Conservation (phyloP, 2,329 filamentous ascomycete genomes). For the Chaetomium sp. region DNA sequence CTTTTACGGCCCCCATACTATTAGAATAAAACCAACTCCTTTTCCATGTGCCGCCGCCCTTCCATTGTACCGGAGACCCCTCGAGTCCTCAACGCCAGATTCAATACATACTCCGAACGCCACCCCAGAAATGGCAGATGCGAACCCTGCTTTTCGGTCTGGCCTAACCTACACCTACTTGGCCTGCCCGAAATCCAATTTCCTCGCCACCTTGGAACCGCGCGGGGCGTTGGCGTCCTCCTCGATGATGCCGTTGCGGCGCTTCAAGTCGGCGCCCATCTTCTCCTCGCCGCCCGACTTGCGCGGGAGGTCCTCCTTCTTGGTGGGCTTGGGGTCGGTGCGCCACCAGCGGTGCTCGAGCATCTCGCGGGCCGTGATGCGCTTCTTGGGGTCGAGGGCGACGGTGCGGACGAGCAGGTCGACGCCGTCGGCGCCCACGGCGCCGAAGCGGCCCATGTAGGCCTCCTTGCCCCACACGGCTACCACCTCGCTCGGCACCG, state of each 20-base stretch:
- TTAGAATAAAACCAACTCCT: background rate
- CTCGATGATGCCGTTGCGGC: slow-evolving; percentile 71
- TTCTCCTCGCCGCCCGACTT: slow-evolving; percentile 72
- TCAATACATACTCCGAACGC: background rate
- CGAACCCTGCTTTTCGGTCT: background rate
- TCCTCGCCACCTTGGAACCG: slow-evolving; percentile 76
- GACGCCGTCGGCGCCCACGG: slow-evolving; percentile 78
- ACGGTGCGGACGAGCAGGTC: slow-evolving; percentile 87
- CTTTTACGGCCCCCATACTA: background rate
- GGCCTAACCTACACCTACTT: slow-evolving; percentile 36
- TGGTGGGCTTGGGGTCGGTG: slow-evolving; percentile 78
- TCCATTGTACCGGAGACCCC: background rate
- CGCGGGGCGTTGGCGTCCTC: slow-evolving; percentile 54
- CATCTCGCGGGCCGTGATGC: slow-evolving; percentile 75
- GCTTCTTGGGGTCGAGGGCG: slow-evolving; percentile 80
- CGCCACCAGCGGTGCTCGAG: slow-evolving; percentile 86
- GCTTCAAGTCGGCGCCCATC: slow-evolving; percentile 80
- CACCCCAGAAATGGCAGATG: background rate
- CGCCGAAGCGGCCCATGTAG: slow-evolving; percentile 76
- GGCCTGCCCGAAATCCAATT: slow-evolving; percentile 71
- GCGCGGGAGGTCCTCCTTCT: slow-evolving; percentile 76
- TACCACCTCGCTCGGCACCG: slow-evolving; percentile 58
- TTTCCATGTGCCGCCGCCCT: background rate
- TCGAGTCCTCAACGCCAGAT: background rate
- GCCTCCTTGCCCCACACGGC: slow-evolving; percentile 68